phyloP scores from a whole-genome alignment of 2,329 filamentous ascomycete genomes.

The Madurella mycetomatis region DNA sequence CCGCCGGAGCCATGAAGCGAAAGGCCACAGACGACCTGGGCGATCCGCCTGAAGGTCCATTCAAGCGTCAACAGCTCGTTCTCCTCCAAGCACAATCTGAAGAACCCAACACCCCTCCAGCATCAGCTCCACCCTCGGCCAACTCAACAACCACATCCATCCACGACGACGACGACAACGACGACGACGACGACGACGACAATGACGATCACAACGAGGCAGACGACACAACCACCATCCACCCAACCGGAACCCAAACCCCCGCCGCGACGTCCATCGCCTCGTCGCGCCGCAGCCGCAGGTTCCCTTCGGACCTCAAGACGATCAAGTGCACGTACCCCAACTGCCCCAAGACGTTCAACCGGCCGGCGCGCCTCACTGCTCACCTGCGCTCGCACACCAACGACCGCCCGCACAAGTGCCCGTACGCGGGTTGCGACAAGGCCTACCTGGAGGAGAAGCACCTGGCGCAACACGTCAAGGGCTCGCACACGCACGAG shows the following conservation, averaged over 20 bases:
- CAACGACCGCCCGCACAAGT: slow-evolving; percentile 76
- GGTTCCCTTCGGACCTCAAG: slow-evolving; percentile 68
- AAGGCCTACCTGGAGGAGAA: slow-evolving; percentile 85
- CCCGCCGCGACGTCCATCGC: slow-evolving; percentile 17
- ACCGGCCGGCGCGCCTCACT: slow-evolving; percentile 74
- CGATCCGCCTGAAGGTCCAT: background rate
- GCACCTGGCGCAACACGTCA: slow-evolving; percentile 80
- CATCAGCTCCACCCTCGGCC: background rate
- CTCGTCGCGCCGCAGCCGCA: slow-evolving; percentile 38
- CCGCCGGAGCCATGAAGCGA: slow-evolving; percentile 17
- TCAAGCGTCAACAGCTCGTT: slow-evolving; percentile 13
- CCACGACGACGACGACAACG: background rate
- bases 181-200: background rate
- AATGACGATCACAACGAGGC: background rate
- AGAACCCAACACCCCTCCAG: background rate
- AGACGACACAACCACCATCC: background rate
- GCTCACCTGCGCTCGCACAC: slow-evolving; percentile 82
- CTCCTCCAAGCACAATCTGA: background rate
- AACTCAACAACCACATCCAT: background rate
- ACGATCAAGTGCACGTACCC: slow-evolving; percentile 71
- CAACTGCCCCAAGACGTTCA: slow-evolving; percentile 77
- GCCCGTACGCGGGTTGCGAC: slow-evolving; percentile 63
- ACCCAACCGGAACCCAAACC: slow-evolving; percentile 9
- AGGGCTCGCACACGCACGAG: slow-evolving; percentile 71
- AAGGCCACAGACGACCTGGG: slow-evolving; percentile 10